Evolutionary conservation across 2,329 filamentous ascomycete genomes (phyloP).

Genomic region (Alternaria triticimaculans): DNA sequence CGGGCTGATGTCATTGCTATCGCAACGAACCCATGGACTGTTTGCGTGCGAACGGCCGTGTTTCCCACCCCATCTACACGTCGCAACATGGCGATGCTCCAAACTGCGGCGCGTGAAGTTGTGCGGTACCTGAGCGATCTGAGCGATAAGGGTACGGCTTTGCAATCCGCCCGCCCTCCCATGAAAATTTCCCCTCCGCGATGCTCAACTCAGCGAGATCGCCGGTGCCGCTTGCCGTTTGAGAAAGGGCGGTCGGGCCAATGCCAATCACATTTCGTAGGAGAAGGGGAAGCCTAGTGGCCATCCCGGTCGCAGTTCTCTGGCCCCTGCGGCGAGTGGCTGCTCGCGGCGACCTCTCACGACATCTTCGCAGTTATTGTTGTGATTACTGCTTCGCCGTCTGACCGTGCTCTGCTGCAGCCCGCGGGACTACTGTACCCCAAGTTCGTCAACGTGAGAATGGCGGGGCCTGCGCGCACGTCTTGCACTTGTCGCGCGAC

Average conservation of each 20-base stretch:
- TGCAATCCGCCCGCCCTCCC: constrained; percentile 21
- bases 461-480: background rate
- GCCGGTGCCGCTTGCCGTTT: constrained; percentile 28
- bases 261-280: constrained; percentile 25
- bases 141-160: constrained; percentile 23
- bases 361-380: background rate
- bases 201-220: constrained; percentile 30
- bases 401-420: constrained; percentile 12
- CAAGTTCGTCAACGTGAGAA: constrained; percentile 1
- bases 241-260: constrained; percentile 31
- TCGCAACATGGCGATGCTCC: background rate
- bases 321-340: constrained; percentile 15
- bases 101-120: background rate
- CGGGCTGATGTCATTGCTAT: constrained; percentile 24
- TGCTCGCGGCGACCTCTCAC: constrained; percentile 25
- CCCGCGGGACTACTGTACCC: constrained; percentile 3
- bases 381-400: constrained; percentile 3
- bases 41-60: constrained; percentile 10
- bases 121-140: constrained; percentile 30
- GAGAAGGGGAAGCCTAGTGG: constrained; percentile 8
- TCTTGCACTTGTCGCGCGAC: background rate
- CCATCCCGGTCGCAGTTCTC: constrained; percentile 24
- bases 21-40: constrained; percentile 5
- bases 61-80: background rate
- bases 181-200: constrained; percentile 26